Conservation (phyloP, 768 basidiomycete species). For the Russula lepida region DNA sequence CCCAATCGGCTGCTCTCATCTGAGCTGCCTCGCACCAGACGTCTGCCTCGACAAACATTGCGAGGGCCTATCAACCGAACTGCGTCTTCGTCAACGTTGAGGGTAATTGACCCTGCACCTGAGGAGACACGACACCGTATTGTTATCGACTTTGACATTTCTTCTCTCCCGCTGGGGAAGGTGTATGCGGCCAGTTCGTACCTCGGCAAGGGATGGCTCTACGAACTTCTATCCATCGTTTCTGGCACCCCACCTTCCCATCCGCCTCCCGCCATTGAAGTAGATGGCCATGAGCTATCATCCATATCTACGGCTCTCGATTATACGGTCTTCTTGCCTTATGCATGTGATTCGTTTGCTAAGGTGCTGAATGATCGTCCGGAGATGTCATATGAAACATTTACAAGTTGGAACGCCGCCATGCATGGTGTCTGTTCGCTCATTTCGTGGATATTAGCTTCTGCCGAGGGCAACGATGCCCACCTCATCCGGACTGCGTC, state of each 20-base stretch:
- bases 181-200: slow-evolving; percentile 46
- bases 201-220: slow-evolving; percentile 51
- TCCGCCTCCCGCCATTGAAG: slow-evolving; percentile 27
- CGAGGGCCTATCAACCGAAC: background rate
- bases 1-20: background rate
- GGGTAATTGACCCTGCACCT: background rate
- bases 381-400: slow-evolving; percentile 32
- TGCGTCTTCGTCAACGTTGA: background rate
- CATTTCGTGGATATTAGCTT: slow-evolving; percentile 11
- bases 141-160: slow-evolving; percentile 45
- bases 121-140: slow-evolving; percentile 24
- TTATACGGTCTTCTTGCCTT: slow-evolving; percentile 29
- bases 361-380: slow-evolving; percentile 37
- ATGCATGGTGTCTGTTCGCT: slow-evolving; percentile 29
- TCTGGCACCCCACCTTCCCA: slow-evolving; percentile 24
- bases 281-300: slow-evolving; percentile 38
- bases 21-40: background rate
- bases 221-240: slow-evolving; percentile 42
- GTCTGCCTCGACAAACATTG: background rate
- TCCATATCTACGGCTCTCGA: slow-evolving; percentile 35
- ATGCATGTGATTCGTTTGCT: slow-evolving; percentile 22
- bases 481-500: slow-evolving; percentile 14
- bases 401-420: slow-evolving; percentile 34
- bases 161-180: slow-evolving; percentile 41
- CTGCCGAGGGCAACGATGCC: background rate